These are phyloP conservation scores for Termitomyces heimii DNA, from an alignment of 768 basidiomycete species.

Conservation along the genomic window DNA sequence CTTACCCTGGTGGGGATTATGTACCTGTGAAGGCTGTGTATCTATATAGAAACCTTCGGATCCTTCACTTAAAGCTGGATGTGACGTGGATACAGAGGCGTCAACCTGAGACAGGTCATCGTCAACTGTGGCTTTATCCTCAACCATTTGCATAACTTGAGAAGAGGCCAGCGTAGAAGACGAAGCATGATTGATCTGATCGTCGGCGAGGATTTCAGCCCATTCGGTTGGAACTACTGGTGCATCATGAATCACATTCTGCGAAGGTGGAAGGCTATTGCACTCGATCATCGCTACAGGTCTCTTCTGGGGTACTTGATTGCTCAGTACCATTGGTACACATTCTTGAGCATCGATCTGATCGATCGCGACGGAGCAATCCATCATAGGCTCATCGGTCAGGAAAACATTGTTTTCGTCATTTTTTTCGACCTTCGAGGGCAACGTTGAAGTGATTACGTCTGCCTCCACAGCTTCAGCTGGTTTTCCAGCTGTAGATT, in stretches of 20 bases:
- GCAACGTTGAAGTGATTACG: not conserved
- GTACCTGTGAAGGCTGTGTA: constrained; percentile 24
- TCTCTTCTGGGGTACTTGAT: not conserved
- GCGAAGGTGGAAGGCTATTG: not conserved
- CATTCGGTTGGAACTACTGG: not conserved
- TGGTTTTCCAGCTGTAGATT: not conserved
- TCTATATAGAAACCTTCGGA: constrained; percentile 32
- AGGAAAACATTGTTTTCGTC: not conserved
- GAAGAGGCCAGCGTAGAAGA: too few relatives aligned
- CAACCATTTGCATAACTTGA: not conserved
- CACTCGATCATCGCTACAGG: too few relatives aligned
- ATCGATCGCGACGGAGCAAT: not conserved
- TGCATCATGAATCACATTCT: not conserved
- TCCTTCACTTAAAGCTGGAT: not conserved
- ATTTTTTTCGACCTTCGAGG: not conserved
- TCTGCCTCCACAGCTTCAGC: not conserved
- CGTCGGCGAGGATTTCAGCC: not conserved
- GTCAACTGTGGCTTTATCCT: not conserved
- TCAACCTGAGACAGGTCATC: not conserved
- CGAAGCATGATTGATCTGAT: not conserved
- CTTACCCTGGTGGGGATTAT: constrained; percentile 9
- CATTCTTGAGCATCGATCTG: not conserved
- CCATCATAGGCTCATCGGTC: not conserved
- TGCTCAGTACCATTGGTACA: not conserved
- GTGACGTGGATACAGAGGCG: not conserved